Evolutionary conservation across 1,284 basidiomycete species (phyloP).

Genomic region (Athelia sp.): DNA sequence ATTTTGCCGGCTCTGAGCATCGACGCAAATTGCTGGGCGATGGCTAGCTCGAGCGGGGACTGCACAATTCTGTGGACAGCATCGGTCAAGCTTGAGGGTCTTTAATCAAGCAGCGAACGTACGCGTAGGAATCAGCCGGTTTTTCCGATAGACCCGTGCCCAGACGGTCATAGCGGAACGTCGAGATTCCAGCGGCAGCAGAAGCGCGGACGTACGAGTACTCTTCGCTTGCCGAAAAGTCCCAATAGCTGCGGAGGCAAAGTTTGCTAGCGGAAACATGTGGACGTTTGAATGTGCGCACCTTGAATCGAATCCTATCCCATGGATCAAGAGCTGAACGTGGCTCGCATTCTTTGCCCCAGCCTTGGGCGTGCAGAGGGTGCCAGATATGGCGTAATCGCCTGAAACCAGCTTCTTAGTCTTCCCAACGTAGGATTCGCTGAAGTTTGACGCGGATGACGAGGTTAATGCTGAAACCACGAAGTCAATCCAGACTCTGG

Average conservation of each 20-base stretch:
- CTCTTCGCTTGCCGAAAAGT: not conserved
- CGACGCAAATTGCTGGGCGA: too few relatives aligned
- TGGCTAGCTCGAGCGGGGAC: too few relatives aligned
- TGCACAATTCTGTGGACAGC: too few relatives aligned
- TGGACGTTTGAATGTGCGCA: too few relatives aligned
- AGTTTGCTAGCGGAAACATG: not conserved
- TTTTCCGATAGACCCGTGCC: conserved; percentile 1
- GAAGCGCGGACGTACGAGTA: conserved; percentile 1
- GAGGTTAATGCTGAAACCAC: too few relatives aligned
- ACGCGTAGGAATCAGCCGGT: not conserved
- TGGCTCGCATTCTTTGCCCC: not conserved
- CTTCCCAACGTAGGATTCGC: too few relatives aligned
- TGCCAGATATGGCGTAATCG: not conserved
- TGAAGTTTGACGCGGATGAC: too few relatives aligned
- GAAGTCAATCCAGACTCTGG: too few relatives aligned
- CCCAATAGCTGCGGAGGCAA: not conserved
- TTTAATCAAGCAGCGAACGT: not conserved
- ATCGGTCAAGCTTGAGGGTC: not conserved
- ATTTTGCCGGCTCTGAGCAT: too few relatives aligned
- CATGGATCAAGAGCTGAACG: conserved; percentile 1
- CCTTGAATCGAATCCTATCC: not conserved
- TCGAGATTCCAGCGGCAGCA: not conserved
- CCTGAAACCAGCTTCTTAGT: not conserved
- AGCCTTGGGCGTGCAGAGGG: not conserved
- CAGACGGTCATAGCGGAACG: conserved; percentile 4